These are phyloP conservation scores for Neoboletus brunneissimus DNA, from an alignment of 768 basidiomycete species.

Conservation along the genomic window DNA sequence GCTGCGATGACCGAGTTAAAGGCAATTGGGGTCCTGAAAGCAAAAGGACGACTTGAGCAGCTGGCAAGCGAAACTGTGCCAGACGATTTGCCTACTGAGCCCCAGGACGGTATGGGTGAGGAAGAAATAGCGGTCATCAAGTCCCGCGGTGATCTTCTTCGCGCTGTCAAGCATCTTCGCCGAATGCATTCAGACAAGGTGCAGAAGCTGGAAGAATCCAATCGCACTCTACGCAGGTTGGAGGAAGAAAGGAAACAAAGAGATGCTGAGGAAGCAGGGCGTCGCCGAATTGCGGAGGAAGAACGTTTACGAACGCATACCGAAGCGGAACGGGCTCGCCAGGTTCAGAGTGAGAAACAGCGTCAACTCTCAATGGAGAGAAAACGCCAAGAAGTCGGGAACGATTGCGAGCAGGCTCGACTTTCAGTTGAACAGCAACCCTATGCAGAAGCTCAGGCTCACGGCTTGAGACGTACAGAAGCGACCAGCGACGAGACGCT, in stretches of 20 bases:
- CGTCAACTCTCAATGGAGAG: conserved; percentile 7
- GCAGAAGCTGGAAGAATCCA: conserved; percentile 17
- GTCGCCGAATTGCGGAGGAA: conserved; percentile 17
- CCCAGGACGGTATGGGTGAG: conserved; percentile 23
- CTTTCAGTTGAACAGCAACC: conserved; percentile 11
- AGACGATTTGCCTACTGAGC: conserved; percentile 17
- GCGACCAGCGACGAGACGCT: neutral
- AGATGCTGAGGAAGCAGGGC: conserved; percentile 17
- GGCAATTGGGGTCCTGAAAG: conserved; percentile 8
- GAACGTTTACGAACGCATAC: conserved; percentile 4
- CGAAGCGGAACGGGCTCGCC: conserved; percentile 11
- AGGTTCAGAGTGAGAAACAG: conserved; percentile 2
- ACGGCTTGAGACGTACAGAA: neutral
- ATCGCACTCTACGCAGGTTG: conserved; percentile 19
- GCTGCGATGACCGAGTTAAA: conserved; percentile 18
- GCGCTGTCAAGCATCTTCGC: conserved; percentile 13
- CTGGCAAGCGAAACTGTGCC: neutral
- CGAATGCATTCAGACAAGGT: conserved; percentile 18
- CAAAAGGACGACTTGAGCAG: conserved; percentile 1
- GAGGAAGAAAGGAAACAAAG: conserved; percentile 24
- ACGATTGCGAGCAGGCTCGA: conserved; percentile 3
- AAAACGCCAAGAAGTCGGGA: conserved; percentile 6
- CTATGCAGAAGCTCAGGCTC: conserved; percentile 5
- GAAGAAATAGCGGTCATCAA: conserved; percentile 11
- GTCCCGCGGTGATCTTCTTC: conserved; percentile 10